Evolutionary conservation across 352 stramenopile genomes (phyloP), one percentile per base, ranked within the genome.

Genomic region (Poterioochromonas sp.): DNA sequence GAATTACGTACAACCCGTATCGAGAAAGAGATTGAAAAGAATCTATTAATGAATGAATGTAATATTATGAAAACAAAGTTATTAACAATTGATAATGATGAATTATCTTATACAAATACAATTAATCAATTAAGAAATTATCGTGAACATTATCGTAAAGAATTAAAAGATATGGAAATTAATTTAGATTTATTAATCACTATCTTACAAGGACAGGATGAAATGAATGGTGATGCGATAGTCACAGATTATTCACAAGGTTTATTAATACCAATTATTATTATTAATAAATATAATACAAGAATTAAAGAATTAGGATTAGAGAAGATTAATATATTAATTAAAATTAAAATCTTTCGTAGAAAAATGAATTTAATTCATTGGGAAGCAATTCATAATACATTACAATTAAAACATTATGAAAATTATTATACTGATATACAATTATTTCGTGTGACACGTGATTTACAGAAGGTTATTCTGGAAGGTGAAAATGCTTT

Each of bases 1-100:
- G 65, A 74, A 39, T 37, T 74, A 12, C 65, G 65, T 35, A 32
- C 5, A 39, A n/a, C 40, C 40, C 39, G 43, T 15, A 51, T 74
- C 3, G n/a, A 51, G 3, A 74, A 74, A 54, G 65, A 74, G 53
- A 74, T 74, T 39, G 65, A 74, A 54, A 37, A 1, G 53, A 74
- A 58, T 2, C 15, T 58, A 18, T 29, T 58, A 26, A 8, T 58
- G 22, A 34, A 39, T 2, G 41, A 74, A 54, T 54, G n/a, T 26
- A 51, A 54, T 39, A 37, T 54, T 39, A 8, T 39, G 15, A 51
- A 54, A 18, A 5, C 2, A 26, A 74, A 74, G 40, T 11, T 74
- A 8, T 20, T 8, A 35, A 58, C 22, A 26, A 29, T 74, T 2
- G 20, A 8, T 12, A 35, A 51, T 1, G 65, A 74, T 11, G 65